Evolutionary conservation across 2,329 filamentous ascomycete species (phyloP), one percentile per base, ranked within the genome.

Genomic region (Geosmithia putterillii): DNA sequence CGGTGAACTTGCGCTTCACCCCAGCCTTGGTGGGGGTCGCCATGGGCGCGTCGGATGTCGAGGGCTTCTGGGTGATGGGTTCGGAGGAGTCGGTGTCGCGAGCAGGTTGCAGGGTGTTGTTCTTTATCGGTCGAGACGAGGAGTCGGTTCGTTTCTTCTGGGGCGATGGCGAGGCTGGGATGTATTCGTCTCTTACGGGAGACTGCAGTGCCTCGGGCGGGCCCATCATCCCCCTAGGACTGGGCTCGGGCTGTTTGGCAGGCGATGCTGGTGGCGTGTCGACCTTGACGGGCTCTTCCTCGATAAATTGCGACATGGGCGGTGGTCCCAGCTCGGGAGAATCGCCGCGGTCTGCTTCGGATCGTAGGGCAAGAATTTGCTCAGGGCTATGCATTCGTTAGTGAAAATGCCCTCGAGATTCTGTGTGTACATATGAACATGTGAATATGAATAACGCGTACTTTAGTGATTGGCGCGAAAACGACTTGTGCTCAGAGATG

Each of bases 321-420:
- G 77, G 76, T 4, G 78, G 73, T 0, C 81, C 82, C 38, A 87
- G 69, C 45, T 86, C 81, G 6, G 82, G 81, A 3, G 82, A 85
- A 36, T 81, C 59, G 7, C 58, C 66, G 42, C 67, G 66, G 42
- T 68, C 40, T 17, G 42, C 45, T 23, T 46, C 44, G 15, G 37
- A 40, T 42, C 69, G 67, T 25, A 80, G 64, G n/a, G 70, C 80
- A 32, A 79, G 60, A 35, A 84, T 78, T 51, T 85, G 75, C 7
- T 79, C 74, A 19, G 69, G 68, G 49, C 77, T 81, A 44, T 6
- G 7, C 12, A n/a, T 25, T 17, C 23, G 58, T 69, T 52, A 66
- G 59, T 40, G 50, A n/a, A 7, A 15, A 15, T n/a, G n/a, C n/a
- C n/a, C n/a, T n/a, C n/a, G n/a, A n/a, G n/a, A n/a, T n/a, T n/a